Evolutionary conservation across 345 rosid genomes (phyloP), one percentile per base, ranked within the genome.

Genomic region (Hibiscus mutabilis): DNA sequence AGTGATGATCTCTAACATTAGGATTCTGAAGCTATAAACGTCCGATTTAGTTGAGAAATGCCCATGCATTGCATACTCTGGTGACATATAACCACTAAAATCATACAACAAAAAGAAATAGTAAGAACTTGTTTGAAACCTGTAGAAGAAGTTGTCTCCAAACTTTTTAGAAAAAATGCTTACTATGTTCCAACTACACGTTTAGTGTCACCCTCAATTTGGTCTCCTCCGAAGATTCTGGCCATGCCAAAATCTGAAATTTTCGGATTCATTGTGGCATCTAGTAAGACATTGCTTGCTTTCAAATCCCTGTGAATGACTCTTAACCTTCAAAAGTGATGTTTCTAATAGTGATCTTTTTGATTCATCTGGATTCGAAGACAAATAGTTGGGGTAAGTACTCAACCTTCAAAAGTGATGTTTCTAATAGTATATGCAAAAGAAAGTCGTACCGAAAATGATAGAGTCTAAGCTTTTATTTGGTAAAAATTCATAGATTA

Each of bases 251-350:
- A 91, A 75, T 89, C 93, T 0, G 91, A 82, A 55, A 88, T 88
- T 75, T 88, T 89, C 0, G 91, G 91, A 15, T 73, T 81, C 88
- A 89, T 77, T 5, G 64, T 75, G 0, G 59, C 77, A 60, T 91
- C 97, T 3, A 88, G 74, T 29, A 86, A 79, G 53, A 86, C 71
- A 77, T 88, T 86, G 73, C 90, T 88, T 0, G 86, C 78, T 70
- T 89, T 91, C 24, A 91, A 77, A 71, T 91, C 95, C 72, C 91
- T 82, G 33, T 89, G 97, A 27, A 91, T 87, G 74, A 91, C 89
- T 76, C 85, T 87, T 7, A 86, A 73, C 68, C 93, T n/a, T n/a
- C n/a, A n/a, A n/a, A n/a, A n/a, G n/a, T n/a, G n/a, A n/a, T n/a
- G n/a, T n/a, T n/a, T n/a, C n/a, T n/a, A 88, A 5, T 31, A 31